phyloP scores from a whole-genome alignment of 2,329 filamentous ascomycete genomes.

The Fusarium tjaetaba region DNA sequence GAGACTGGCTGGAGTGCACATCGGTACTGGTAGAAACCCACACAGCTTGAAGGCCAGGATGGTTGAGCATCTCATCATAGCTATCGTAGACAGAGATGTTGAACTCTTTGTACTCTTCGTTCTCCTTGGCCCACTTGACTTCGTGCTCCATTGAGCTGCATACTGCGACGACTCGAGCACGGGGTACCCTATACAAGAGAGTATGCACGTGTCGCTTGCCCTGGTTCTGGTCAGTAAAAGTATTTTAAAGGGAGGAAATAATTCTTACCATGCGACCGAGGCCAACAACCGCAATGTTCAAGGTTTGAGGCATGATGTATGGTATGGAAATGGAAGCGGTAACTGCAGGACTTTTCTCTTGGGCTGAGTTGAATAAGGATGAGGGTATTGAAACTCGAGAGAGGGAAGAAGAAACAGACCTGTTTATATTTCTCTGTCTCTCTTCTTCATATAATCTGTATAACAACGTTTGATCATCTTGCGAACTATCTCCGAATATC shows the following conservation, averaged over 20 bases:
- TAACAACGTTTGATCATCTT: neutral
- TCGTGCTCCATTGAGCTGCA: constrained; percentile 20
- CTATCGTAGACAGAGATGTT: constrained; percentile 13
- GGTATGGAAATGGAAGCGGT: accelerated
- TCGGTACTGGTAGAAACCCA: constrained; percentile 32
- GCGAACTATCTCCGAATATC: neutral
- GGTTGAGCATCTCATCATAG: constrained; percentile 33
- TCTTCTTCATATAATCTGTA: too few species aligned
- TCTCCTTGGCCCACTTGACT: constrained; percentile 18
- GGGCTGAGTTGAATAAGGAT: neutral
- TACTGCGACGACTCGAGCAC: constrained; percentile 22
- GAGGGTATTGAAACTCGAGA: too few species aligned
- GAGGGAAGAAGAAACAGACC: accelerated
- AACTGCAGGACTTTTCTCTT: accelerated
- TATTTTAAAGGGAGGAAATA: accelerated
- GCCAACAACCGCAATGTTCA: constrained; percentile 32
- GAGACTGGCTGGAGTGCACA: constrained; percentile 23
- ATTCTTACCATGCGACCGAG: constrained; percentile 30
- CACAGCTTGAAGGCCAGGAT: constrained; percentile 25
- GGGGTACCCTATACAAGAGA: constrained; percentile 25
- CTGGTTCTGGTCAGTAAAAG: neutral
- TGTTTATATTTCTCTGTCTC: neutral
- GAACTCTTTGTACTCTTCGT: constrained; percentile 26
- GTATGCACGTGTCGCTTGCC: constrained; percentile 30
- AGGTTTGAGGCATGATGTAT: constrained; percentile 1